Evolutionary conservation across 169 alveolate species (phyloP).

Genomic region (Fabrea salina): DNA sequence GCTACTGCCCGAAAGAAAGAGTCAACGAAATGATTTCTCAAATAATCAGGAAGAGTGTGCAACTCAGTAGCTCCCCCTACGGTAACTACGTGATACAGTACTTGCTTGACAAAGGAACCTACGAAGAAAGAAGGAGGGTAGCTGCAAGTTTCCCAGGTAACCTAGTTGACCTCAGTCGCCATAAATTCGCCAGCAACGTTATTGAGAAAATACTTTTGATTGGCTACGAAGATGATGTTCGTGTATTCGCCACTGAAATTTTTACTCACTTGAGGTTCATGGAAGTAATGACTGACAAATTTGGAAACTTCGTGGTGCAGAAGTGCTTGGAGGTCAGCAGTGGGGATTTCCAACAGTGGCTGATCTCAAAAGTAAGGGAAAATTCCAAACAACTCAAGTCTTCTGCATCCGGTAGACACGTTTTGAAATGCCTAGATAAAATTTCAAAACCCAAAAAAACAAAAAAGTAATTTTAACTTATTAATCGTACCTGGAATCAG

Average conservation of each 20-base stretch:
- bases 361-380: conserved; percentile 43
- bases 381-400: not conserved
- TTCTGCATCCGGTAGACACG: conserved; percentile 14
- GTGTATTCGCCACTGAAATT: conserved; percentile 52
- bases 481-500: conserved; percentile 34
- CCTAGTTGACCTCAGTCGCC: conserved; percentile 43
- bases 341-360: conserved; percentile 33
- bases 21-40: not conserved
- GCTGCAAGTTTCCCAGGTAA: conserved; percentile 40
- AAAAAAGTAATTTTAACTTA: too few species aligned
- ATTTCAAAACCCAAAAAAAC: too few species aligned
- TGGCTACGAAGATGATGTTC: conserved; percentile 39
- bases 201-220: conserved; percentile 65
- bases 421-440: not conserved
- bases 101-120: conserved; percentile 64
- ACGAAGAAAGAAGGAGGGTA: conserved; percentile 41
- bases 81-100: conserved; percentile 84
- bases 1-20: not conserved
- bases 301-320: conserved; percentile 74
- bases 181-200: conserved; percentile 71
- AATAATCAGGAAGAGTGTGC: not conserved
- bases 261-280: not conserved
- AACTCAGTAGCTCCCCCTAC: conserved; percentile 20
- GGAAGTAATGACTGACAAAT: conserved; percentile 65
- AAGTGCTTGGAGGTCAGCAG: conserved; percentile 56